Evolutionary conservation across 2,329 filamentous ascomycete genomes (phyloP).

Genomic region (Acrodontium crateriforme): DNA sequence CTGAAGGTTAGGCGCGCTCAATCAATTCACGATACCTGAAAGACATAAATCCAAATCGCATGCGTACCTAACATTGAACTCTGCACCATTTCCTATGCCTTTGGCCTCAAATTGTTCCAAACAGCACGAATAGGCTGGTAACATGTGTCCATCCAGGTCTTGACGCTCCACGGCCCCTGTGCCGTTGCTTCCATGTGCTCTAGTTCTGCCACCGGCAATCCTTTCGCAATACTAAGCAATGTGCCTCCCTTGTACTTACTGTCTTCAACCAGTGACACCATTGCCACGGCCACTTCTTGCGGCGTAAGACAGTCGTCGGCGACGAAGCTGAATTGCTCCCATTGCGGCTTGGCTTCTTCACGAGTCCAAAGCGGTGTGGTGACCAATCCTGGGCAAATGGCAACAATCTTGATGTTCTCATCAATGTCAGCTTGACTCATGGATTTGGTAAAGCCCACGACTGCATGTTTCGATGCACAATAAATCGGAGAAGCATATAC

Average conservation of each 20-base stretch:
- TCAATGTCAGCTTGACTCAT: slow-evolving; percentile 20
- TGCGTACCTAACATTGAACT: too few relatives aligned
- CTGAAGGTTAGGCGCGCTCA: too few relatives aligned
- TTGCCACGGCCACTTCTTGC: slow-evolving; percentile 15
- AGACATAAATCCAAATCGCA: too few relatives aligned
- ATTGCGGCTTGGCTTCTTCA: slow-evolving; percentile 6
- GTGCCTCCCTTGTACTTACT: slow-evolving; percentile 12
- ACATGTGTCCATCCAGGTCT: too few relatives aligned
- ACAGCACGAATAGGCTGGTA: too few relatives aligned
- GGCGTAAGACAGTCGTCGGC: slow-evolving; percentile 9
- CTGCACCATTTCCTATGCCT: too few relatives aligned
- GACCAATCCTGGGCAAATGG: slow-evolving; percentile 21
- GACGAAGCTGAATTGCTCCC: slow-evolving; percentile 8
- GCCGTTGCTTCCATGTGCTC: too few relatives aligned
- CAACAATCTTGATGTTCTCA: slow-evolving; percentile 23
- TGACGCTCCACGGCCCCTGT: too few relatives aligned
- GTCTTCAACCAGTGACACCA: slow-evolving; percentile 15
- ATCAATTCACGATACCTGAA: too few relatives aligned
- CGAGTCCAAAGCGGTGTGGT: slow-evolving; percentile 18
- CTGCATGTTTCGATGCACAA: slow-evolving; percentile 25
- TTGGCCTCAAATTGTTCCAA: too few relatives aligned
- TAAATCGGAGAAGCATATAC: slow-evolving; percentile 22
- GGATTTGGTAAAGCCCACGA: slow-evolving; percentile 26
- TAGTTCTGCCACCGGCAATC: too few relatives aligned
- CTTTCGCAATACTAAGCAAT: slow-evolving; percentile 7